Evolutionary conservation across 768 basidiomycete species (phyloP).

Genomic region (Kwoniella bestiolae): DNA sequence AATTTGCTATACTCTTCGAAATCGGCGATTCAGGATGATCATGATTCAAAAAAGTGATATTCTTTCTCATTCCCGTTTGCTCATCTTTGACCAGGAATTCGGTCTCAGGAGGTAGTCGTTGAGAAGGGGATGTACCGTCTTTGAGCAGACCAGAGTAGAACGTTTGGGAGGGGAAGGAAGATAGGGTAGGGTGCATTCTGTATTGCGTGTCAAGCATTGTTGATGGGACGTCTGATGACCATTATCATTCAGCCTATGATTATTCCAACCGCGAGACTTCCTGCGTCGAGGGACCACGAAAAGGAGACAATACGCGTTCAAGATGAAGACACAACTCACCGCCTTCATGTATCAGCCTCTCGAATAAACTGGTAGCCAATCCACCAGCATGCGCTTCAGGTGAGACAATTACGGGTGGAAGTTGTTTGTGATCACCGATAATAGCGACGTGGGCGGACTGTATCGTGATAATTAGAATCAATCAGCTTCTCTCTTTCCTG

Average conservation of each 20-base stretch:
- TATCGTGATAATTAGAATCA: not conserved
- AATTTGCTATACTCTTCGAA: conserved; percentile 76
- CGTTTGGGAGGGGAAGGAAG: conserved; percentile 78
- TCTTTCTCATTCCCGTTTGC: conserved; percentile 60
- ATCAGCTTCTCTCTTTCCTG: not conserved
- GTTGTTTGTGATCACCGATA: conserved; percentile 96
- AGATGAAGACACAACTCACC: no score
- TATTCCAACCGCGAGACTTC: no score
- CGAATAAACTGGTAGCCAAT: conserved; percentile 81
- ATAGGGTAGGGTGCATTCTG: conserved; percentile 91
- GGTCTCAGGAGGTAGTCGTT: conserved; percentile 64
- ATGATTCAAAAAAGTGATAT: conserved; percentile 84
- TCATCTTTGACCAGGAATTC: conserved; percentile 55
- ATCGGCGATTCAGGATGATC: conserved; percentile 68
- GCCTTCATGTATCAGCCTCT: conserved; percentile 80
- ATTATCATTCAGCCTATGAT: not conserved
- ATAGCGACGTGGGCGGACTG: conserved; percentile 81
- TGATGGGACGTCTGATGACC: conserved; percentile 72
- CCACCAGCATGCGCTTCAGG: conserved; percentile 74
- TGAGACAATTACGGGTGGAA: conserved; percentile 84
- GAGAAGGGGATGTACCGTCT: conserved; percentile 73
- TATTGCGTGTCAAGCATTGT: conserved; percentile 95
- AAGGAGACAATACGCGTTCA: no score
- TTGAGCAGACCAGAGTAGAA: conserved; percentile 75
- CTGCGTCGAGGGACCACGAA: no score